Conservation (phyloP, 176 grass and related monocot species). For the Chrysopogon serrulatus region DNA sequence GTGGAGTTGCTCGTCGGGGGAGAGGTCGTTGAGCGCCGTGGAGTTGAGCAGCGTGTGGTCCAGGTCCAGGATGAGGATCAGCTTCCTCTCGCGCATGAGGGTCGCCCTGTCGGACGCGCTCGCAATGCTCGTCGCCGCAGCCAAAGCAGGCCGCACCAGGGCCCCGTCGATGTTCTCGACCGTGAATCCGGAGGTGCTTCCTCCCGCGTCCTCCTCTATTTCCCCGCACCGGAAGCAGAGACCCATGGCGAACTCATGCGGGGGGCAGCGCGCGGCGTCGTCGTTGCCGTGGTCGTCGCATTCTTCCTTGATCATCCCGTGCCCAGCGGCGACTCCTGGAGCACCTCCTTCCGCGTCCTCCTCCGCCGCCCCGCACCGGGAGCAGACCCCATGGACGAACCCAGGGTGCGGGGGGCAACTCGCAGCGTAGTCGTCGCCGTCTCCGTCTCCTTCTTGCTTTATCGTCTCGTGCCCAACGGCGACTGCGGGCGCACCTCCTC, state of each 20-base stretch:
- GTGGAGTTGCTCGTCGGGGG: constrained; percentile 28
- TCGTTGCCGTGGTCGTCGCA: no score
- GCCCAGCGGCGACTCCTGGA: neutral
- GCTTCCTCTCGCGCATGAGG: constrained; percentile 46
- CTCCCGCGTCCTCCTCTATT: neutral
- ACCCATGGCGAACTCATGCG: neutral
- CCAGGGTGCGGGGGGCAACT: neutral
- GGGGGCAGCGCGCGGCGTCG: neutral
- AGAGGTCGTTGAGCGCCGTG: constrained; percentile 20
- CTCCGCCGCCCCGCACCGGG: no score
- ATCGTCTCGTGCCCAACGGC: no score
- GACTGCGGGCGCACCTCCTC: no score
- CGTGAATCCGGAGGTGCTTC: neutral
- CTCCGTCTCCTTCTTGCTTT: no score
- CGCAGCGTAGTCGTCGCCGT: neutral
- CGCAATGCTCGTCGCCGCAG: neutral
- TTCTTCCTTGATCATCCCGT: no score
- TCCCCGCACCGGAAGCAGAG: neutral
- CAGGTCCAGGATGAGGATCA: constrained; percentile 59
- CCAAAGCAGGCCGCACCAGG: neutral
- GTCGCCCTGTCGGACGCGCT: neutral
- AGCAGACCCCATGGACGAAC: neutral
- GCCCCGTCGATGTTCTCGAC: neutral
- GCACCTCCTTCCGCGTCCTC: neutral
- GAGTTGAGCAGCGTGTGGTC: constrained; percentile 74